Evolutionary conservation across 2,329 filamentous ascomycete species (phyloP).

Genomic region (Knufia fluminis): DNA sequence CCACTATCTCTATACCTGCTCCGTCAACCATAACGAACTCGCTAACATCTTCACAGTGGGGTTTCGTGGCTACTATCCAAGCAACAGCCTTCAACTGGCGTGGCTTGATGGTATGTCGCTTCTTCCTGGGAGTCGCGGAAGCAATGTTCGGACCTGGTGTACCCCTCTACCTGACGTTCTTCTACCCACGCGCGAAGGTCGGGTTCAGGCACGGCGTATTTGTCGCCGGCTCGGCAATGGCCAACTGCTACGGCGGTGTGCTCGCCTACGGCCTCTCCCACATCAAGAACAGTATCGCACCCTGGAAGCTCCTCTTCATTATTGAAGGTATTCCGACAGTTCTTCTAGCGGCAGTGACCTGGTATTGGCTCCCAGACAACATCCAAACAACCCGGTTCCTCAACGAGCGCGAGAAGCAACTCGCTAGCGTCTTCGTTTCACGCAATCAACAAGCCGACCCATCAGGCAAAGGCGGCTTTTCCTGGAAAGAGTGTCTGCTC

Average conservation of each 20-base stretch:
- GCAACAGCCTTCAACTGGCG: constrained; percentile 20
- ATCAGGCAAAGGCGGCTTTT: constrained; percentile 25
- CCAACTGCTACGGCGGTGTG: constrained; percentile 68
- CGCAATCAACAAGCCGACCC: constrained; percentile 22
- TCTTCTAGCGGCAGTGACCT: constrained; percentile 46
- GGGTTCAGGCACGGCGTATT: constrained; percentile 50
- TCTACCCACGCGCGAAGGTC: constrained; percentile 50
- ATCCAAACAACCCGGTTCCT: constrained; percentile 36
- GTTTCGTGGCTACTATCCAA: constrained; percentile 23
- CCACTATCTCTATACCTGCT: too few species aligned
- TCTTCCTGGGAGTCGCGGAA: constrained; percentile 33
- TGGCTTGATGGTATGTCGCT: constrained; percentile 24
- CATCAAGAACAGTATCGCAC: constrained; percentile 46
- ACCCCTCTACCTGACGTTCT: constrained; percentile 46
- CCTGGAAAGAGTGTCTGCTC: constrained; percentile 39
- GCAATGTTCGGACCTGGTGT: constrained; percentile 35
- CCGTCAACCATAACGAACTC: too few species aligned
- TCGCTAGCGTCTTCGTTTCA: constrained; percentile 17
- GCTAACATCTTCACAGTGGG: too few species aligned
- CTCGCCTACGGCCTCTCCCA: constrained; percentile 57
- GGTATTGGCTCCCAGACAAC: constrained; percentile 39
- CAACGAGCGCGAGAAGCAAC: constrained; percentile 31
- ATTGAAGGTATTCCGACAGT: constrained; percentile 56
- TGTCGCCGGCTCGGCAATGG: constrained; percentile 52
- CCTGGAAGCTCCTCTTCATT: constrained; percentile 58